Conservation (phyloP, 2,329 filamentous ascomycete genomes). For the Pyricularia grisea region DNA sequence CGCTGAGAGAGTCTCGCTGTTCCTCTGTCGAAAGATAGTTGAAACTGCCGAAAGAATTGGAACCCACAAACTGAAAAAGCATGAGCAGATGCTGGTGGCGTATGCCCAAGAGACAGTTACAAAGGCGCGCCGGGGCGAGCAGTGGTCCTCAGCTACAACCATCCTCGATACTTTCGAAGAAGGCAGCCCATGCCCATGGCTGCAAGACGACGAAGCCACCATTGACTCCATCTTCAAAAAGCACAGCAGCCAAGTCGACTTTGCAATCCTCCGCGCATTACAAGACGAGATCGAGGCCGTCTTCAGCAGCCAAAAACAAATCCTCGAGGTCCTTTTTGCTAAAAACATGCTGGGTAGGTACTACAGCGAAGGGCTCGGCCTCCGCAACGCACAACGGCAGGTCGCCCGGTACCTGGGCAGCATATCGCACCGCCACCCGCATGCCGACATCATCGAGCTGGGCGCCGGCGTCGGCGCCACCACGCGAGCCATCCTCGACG, state of each 20-base stretch:
- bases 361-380: slow-evolving; percentile 1
- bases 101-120: not conserved
- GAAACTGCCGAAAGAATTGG: not conserved
- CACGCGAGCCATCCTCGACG: not conserved
- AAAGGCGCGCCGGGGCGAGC: not conserved
- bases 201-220: not conserved
- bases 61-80: not conserved
- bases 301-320: slow-evolving; percentile 4
- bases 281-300: not conserved
- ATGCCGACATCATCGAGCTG: not conserved
- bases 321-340: slow-evolving; percentile 5
- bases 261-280: not conserved
- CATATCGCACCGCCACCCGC: not conserved
- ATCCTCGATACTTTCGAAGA: not conserved
- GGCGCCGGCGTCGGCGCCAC: not conserved
- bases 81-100: not conserved
- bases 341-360: slow-evolving; percentile 3
- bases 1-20: not conserved
- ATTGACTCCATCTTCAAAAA: not conserved
- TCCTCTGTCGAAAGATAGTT: not conserved
- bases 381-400: slow-evolving; percentile 5
- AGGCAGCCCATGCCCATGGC: not conserved
- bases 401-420: not conserved
- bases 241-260: slow-evolving; percentile 4
- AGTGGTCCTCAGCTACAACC: not conserved